Conservation (phyloP, 805 yeast species). For the Candida pseudoglaebosa region DNA sequence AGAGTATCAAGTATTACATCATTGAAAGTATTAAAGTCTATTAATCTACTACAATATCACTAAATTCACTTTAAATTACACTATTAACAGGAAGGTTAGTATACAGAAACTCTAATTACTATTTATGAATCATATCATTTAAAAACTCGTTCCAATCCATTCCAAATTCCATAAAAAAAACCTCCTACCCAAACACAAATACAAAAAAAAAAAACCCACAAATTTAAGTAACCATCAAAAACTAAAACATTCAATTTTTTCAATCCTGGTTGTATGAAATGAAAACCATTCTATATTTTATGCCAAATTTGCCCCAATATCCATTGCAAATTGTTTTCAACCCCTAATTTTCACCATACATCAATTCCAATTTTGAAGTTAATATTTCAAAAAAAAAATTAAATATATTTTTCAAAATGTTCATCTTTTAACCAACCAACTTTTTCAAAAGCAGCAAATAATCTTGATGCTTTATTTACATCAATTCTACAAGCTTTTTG, state of each 20-base stretch:
- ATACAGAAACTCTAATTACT: constrained; percentile 1
- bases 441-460: constrained; percentile 84
- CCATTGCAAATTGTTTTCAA: not conserved
- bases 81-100: constrained; percentile 5
- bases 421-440: constrained; percentile 89
- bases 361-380: no score
- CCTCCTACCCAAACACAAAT: not conserved
- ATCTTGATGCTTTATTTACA: constrained; percentile 90
- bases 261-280: no score
- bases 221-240: no score
- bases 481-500: constrained; percentile 97
- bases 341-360: no score
- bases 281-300: no score
- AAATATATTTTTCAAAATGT: constrained; percentile 46
- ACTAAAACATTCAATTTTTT: no score
- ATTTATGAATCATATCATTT: not conserved
- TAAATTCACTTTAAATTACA: constrained; percentile 1
- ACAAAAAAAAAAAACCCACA: not conserved
- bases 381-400: no score
- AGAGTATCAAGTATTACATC: no score
- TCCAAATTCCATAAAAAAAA: not conserved
- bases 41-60: not conserved
- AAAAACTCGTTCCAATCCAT: not conserved
- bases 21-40: no score
- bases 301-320: not conserved